Base-by-base conservation (phyloP, 1,284 basidiomycete species). In the Moesziomyces antarcticus region DNA sequence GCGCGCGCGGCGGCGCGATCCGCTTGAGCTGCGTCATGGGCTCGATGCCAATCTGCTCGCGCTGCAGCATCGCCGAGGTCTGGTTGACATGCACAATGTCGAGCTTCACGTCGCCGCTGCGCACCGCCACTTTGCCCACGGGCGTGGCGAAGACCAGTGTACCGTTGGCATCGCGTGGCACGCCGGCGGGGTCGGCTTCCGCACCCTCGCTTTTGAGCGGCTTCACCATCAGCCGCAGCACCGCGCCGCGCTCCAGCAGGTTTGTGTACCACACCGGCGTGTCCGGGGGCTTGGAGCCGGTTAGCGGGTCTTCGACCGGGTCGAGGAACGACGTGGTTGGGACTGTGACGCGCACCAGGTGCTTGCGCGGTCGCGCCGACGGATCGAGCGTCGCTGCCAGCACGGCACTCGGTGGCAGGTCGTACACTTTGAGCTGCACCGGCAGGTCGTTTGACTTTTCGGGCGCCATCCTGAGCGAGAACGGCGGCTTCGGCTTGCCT, bases 391-490 rank as follows among this genome's bases (percentile, higher is more conserved):
- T 82, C 3, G 82, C 82, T 0, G 80, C 82, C 9, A 81, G 71
- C n/a, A 82, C 70, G 3, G 82, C 81, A 25, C 78, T 79, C 9
- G 82, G 81, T 11, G 81, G 82, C 44, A 82, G 56, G 40, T 83
- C 82, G 53, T 74, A 77, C 10, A 79, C 69, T 13, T 54, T 53
- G 22, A 79, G 57, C 22, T 72, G 58, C 22, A 79, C 54, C 13
- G 82, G 81, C 35, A 82, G 48, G n/a, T 76, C 77, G 18, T 46
- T 62, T 16, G 45, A 51, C 16, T 46, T 24, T 25, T 67, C 57
- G 2, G 67, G 47, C 1, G 70, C 73, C 50, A 55, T 55, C 6
- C 42, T 50, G 24, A 78, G 66, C 11, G 70, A 70, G 18, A 64
- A 11, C 0, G 42, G 24, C 0, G 51, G 25, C 16, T 56, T 20